phyloP scores from a whole-genome alignment of 345 rosid genomes.

The Fremontodendron californicum region DNA sequence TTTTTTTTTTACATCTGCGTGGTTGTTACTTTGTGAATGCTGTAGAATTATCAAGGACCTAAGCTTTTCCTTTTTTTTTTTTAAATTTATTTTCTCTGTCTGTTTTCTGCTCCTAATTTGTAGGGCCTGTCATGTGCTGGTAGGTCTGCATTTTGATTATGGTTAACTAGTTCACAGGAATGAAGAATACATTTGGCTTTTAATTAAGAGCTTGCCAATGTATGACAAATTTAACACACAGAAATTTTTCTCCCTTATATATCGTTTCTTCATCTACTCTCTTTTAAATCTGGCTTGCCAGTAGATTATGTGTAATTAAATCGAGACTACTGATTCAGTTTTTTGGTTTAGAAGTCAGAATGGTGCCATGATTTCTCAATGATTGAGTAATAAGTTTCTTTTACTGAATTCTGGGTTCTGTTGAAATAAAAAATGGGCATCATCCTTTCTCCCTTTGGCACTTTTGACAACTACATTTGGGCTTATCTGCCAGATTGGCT shows the following conservation, averaged over 20 bases:
- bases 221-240: background rate
- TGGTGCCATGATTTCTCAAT: background rate
- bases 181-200: background rate
- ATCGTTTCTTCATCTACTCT: background rate
- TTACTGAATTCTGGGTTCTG: background rate
- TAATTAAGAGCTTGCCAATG: background rate
- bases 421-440: background rate
- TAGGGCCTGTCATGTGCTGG: too few species aligned
- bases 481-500: background rate
- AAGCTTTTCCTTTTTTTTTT: too few species aligned
- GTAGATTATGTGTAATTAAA: background rate
- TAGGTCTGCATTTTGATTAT: background rate
- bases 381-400: background rate
- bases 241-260: background rate
- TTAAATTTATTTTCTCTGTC: too few species aligned
- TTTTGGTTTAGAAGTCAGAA: background rate
- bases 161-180: background rate
- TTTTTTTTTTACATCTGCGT: background rate
- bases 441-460: background rate
- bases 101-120: background rate
- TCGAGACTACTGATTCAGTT: background rate
- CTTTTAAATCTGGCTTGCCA: background rate
- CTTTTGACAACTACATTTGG: background rate
- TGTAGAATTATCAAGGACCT: background rate
- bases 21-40: background rate